A percentile compares a stretch with the other conserved stretches of the same genome.
These are phyloP conservation scores for Phytophthora boehmeriae DNA, from an alignment of 352 stramenopile species.

Conservation along the genomic window DNA sequence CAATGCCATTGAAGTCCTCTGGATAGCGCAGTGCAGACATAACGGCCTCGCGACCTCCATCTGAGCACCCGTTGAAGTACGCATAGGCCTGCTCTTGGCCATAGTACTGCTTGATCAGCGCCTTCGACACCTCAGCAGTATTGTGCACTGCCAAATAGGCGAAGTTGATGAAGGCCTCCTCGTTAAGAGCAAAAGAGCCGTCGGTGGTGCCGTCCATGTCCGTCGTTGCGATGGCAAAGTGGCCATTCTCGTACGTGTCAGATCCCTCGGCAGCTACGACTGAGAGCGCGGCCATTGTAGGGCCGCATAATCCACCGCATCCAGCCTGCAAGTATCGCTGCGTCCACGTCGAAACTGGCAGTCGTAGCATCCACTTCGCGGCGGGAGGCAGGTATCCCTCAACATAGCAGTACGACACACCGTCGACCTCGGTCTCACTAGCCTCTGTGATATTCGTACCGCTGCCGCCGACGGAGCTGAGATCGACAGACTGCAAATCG, in stretches of 20 bases:
- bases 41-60: conserved; percentile 40
- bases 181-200: conserved; percentile 33
- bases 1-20: conserved; percentile 41
- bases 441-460: conserved; percentile 30
- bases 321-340: conserved; percentile 42
- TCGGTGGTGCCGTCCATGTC: conserved; percentile 38
- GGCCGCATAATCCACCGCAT: conserved; percentile 38
- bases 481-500: conserved; percentile 24
- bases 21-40: conserved; percentile 41
- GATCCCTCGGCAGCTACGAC: conserved; percentile 28
- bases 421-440: conserved; percentile 26
- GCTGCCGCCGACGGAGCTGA: conserved; percentile 24
- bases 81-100: conserved; percentile 33
- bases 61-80: conserved; percentile 49
- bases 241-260: conserved; percentile 23
- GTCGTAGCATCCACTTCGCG: conserved; percentile 36
- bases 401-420: conserved; percentile 37
- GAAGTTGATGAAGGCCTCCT: conserved; percentile 33
- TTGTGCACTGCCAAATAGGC: conserved; percentile 41
- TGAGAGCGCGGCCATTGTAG: conserved; percentile 18
- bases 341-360: conserved; percentile 42
- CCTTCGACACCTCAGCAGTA: conserved; percentile 33
- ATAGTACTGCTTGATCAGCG: conserved; percentile 49
- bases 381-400: conserved; percentile 34
- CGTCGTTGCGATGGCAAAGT: conserved; percentile 37